phyloP scores from a whole-genome alignment of 2,329 filamentous ascomycete species.

The Cylindrodendrum hubeiense region DNA sequence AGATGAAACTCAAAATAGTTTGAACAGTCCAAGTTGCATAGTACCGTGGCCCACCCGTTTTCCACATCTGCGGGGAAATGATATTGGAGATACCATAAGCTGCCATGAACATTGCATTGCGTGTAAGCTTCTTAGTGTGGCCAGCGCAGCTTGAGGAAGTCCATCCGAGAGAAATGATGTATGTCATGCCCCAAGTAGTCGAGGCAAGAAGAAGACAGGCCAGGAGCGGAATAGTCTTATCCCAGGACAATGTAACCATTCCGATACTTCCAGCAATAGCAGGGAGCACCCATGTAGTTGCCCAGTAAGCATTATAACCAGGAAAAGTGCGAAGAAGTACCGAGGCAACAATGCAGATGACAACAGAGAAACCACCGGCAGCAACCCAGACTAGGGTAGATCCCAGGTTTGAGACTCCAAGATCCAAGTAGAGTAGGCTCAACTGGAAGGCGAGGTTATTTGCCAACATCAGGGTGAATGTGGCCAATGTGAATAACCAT shows the following conservation, averaged over 20 bases:
- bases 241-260: not conserved
- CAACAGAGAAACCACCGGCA: constrained; percentile 28
- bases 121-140: not conserved
- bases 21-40: constrained; percentile 36
- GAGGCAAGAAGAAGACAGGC: not conserved
- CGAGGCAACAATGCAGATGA: constrained; percentile 32
- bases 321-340: constrained; percentile 32
- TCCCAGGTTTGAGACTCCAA: constrained; percentile 26
- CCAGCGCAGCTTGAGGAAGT: not conserved
- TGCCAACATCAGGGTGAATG: constrained; percentile 52
- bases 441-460: constrained; percentile 55
- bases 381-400: constrained; percentile 31
- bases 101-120: not conserved
- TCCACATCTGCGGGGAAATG: constrained; percentile 51
- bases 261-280: not conserved
- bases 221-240: not conserved
- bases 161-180: not conserved
- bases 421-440: constrained; percentile 29
- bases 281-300: not conserved
- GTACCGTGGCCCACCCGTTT: constrained; percentile 28
- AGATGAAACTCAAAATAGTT: constrained; percentile 35
- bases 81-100: constrained; percentile 49
- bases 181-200: not conserved
- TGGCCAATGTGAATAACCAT: constrained; percentile 46
- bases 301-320: constrained; percentile 26